Base-by-base conservation (phyloP, 305 asterid species). In the Fraxinus dipetala region DNA sequence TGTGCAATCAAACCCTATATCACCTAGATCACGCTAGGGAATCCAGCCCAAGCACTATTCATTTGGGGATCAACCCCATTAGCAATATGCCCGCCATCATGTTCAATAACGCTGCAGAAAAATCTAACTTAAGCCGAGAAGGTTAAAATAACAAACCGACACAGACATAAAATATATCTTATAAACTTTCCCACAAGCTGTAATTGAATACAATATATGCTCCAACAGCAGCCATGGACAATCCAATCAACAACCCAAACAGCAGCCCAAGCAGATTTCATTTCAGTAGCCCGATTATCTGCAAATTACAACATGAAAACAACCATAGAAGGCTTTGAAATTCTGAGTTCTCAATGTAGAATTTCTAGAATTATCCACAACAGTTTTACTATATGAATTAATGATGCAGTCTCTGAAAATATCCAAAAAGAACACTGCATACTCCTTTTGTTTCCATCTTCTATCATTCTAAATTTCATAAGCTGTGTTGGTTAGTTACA, bases 201-300 rank as follows among this genome's bases (percentile, higher is more conserved):
- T 93, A 88, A 83, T 91, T 96, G 89, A 94, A 94, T 32, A 93
- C 84, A 18, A 94, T 87, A 87, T 94, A 96, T 1, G 92, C 94
- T 40, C 94, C 98, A 72, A 91, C 94, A 78, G 88, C 90, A 75
- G 92, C 93, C 86, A 92, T 76, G 59, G 86, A 93, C 81, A 96
- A 86, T 77, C 85, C 93, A 14, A 91, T 72, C 86, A 93, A 84
- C 89, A 78, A 89, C 81, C 98, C 94, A 94, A 83, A 93, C 87
- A 63, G 93, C 92, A 54, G 94, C 77, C 98, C 97, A 92, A 54
- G 92, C 86, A 77, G 98, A 94, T 84, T 85, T 94, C 70, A 87
- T 94, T 78, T 87, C 97, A 38, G 91, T 78, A 72, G 90, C 82
- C 79, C 86, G 85, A 88, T 90, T 91, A 86, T 93, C 98, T 94